These are phyloP conservation scores for Debaryomyces subglobosus DNA, from an alignment of 1,139 yeast species.

Conservation along the genomic window DNA sequence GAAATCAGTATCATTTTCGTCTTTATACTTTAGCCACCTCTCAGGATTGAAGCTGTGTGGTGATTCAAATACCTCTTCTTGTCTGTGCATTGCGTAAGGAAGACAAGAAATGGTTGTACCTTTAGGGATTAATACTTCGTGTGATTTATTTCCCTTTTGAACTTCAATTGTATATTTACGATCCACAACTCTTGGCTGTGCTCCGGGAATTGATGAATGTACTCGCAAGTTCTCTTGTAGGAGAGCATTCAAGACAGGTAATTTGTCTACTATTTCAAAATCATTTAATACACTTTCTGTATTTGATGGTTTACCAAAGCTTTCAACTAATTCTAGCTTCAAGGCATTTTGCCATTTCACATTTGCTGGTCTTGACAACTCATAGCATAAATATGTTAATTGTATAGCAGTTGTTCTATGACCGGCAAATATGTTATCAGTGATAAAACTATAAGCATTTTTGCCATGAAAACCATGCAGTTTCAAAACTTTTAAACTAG, in stretches of 20 bases:
- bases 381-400: slow-evolving; percentile 62
- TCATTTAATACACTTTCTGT: slow-evolving; percentile 30
- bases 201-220: slow-evolving; percentile 75
- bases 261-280: slow-evolving; percentile 46
- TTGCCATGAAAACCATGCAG: slow-evolving; percentile 34
- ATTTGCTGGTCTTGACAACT: slow-evolving; percentile 56
- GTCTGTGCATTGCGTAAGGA: slow-evolving; percentile 68
- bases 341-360: slow-evolving; percentile 44
- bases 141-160: slow-evolving; percentile 10
- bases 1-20: slow-evolving; percentile 36
- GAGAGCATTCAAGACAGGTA: slow-evolving; percentile 60
- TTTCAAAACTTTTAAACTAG: slow-evolving; percentile 40
- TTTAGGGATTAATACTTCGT: slow-evolving; percentile 42
- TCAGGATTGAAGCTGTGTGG: slow-evolving; percentile 59
- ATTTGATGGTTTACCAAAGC: slow-evolving; percentile 34
- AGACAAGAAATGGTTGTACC: slow-evolving; percentile 65
- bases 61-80: slow-evolving; percentile 48
- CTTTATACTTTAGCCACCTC: slow-evolving; percentile 54
- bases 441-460: slow-evolving; percentile 43
- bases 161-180: slow-evolving; percentile 24
- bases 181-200: slow-evolving; percentile 62
- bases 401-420: slow-evolving; percentile 78
- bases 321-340: slow-evolving; percentile 42
- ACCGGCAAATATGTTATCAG: slow-evolving; percentile 60
- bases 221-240: slow-evolving; percentile 60